Evolutionary conservation across 345 rosid genomes (phyloP).

Genomic region (Nephelium lappaceum): DNA sequence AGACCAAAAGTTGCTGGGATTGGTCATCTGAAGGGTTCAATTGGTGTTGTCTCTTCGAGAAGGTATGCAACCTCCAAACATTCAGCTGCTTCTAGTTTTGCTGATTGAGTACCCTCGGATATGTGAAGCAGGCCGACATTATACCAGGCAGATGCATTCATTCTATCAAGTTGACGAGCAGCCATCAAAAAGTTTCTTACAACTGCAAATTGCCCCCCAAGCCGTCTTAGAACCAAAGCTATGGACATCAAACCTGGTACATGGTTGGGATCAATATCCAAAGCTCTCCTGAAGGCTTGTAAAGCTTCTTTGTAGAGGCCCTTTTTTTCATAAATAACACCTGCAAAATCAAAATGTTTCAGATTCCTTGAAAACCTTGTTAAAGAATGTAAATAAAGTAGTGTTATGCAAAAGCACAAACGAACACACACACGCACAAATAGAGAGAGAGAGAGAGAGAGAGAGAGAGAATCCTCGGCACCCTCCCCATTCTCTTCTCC

Average conservation of each 20-base stretch:
- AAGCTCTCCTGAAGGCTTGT: conserved; percentile 48
- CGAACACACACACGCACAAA: neutral
- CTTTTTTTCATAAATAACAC: conserved; percentile 52
- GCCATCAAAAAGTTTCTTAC: conserved; percentile 67
- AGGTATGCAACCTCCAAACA: conserved; percentile 69
- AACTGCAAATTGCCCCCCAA: conserved; percentile 41
- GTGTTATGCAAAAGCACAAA: neutral
- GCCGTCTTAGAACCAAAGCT: conserved; percentile 51
- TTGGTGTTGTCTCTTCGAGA: conserved; percentile 68
- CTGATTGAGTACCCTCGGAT: conserved; percentile 46
- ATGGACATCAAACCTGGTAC: conserved; percentile 70
- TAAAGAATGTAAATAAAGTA: neutral
- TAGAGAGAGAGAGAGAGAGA: neutral
- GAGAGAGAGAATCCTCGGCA: no score
- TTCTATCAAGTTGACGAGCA: conserved; percentile 61
- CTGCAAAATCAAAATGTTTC: no score
- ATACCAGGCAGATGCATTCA: conserved; percentile 74
- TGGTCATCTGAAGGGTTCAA: conserved; percentile 74
- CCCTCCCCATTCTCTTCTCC: neutral
- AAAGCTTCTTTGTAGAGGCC: conserved; percentile 65
- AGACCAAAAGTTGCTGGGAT: neutral
- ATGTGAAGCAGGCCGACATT: conserved; percentile 63
- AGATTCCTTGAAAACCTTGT: no score
- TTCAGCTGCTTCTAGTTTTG: conserved; percentile 54
- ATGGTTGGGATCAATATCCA: conserved; percentile 63